Evolutionary conservation across 495 filamentous ascomycete species (phyloP).

Genomic region (Aspergillus nanangensis): DNA sequence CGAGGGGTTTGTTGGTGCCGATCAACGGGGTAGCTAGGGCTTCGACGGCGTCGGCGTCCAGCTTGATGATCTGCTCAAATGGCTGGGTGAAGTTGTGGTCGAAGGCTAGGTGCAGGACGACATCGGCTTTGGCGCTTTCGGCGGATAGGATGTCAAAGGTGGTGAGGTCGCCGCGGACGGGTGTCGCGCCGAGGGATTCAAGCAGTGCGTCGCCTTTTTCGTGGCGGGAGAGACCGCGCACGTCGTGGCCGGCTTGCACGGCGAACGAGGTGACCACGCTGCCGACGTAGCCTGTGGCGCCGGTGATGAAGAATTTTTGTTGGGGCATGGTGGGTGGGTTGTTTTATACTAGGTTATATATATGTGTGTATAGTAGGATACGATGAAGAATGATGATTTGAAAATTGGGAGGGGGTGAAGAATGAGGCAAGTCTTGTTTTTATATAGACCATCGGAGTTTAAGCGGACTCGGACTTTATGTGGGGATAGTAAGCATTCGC

Average conservation of each 20-base stretch:
- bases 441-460: no score
- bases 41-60: conserved; percentile 31
- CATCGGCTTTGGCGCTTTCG: conserved; percentile 33
- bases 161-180: conserved; percentile 31
- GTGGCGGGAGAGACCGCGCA: conserved; percentile 40
- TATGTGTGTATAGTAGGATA: background rate
- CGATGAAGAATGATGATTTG: background rate
- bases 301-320: conserved; percentile 41
- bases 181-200: conserved; percentile 22
- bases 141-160: conserved; percentile 29
- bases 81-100: conserved; percentile 37
- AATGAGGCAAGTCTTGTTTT: no score
- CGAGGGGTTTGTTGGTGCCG: conserved; percentile 30
- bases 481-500: no score
- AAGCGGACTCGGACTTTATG: no score
- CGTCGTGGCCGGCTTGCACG: conserved; percentile 32
- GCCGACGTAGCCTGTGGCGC: conserved; percentile 45
- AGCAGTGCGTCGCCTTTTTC: conserved; percentile 26
- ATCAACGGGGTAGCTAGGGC: conserved; percentile 30
- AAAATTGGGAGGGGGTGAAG: no score
- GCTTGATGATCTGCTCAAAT: conserved; percentile 16
- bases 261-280: conserved; percentile 36
- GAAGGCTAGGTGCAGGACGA: conserved; percentile 44
- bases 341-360: background rate
- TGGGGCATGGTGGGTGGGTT: background rate